These are phyloP conservation scores for Heliamphora pulchella DNA, from an alignment of 179 eudicot genomes.

Conservation along the genomic window DNA sequence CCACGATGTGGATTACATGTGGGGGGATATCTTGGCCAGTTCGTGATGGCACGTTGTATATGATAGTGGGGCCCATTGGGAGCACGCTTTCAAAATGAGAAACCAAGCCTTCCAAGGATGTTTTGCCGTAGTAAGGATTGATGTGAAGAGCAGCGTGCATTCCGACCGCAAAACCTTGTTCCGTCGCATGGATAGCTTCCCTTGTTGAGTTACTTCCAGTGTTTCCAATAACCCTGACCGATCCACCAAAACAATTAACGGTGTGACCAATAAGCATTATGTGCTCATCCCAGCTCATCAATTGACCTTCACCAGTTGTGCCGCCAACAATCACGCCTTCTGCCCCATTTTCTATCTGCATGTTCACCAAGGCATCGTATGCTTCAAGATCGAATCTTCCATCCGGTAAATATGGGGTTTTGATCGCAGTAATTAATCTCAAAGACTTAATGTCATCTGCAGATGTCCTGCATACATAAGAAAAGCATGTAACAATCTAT, in stretches of 20 bases:
- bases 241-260: constrained; percentile 74
- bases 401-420: constrained; percentile 87
- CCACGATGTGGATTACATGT: constrained; percentile 37
- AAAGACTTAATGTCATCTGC: constrained; percentile 71
- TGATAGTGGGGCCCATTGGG: constrained; percentile 75
- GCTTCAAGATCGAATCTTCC: constrained; percentile 93
- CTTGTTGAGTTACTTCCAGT: constrained; percentile 88
- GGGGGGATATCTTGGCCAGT: constrained; percentile 87
- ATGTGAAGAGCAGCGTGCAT: constrained; percentile 98
- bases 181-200: constrained; percentile 88
- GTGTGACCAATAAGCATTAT: constrained; percentile 93
- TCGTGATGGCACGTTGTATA: constrained; percentile 80
- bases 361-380: constrained; percentile 65
- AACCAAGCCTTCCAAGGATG: constrained; percentile 66
- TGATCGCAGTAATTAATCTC: constrained; percentile 73
- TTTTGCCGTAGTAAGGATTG: constrained; percentile 88
- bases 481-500: constrained; percentile 1
- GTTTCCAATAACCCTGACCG: constrained; percentile 73
- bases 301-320: constrained; percentile 87
- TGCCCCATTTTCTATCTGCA: constrained; percentile 69
- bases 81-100: constrained; percentile 70
- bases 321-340: constrained; percentile 88
- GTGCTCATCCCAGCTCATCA: constrained; percentile 95
- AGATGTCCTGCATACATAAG: constrained; percentile 52
- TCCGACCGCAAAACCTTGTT: constrained; percentile 89